Base-by-base conservation (phyloP, 345 rosid species). In the Aquilaria malaccensis region DNA sequence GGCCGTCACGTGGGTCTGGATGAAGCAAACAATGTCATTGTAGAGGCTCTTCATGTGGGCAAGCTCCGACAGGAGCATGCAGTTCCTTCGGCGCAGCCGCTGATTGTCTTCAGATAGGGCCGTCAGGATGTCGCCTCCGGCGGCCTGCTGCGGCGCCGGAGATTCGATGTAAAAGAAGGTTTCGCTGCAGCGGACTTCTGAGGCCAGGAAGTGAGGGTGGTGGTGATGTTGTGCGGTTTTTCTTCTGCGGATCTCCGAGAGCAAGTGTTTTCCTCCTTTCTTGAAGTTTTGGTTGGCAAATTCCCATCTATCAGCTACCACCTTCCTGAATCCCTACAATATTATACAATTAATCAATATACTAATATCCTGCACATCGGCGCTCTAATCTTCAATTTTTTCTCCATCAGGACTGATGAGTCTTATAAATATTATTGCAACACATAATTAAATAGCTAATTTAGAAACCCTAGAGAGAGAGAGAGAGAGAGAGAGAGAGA, bases 291-390 rank as follows among this genome's bases (percentile, higher is more conserved):
- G 85, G 52, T 85, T 85, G 0, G 82, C 87, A 62, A 85, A 85
- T 73, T 85, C 91, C 91, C 91, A 85, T 76, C 87, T 74, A 15
- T 82, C 85, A 11, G 87, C 76, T 0, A 78, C 81, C 33, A 80
- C 68, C 66, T 85, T 82, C 76, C 73, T 85, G 55, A 85, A 85
- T 58, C 87, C 91, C 91, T 84, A 37, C 22, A 22, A 22, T 22
- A 22, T 22, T 22, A 22, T 22, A 22, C 22, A 22, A 22, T 22
- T 22, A 22, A 22, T 22, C 22, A 22, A 22, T 22, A 22, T 22
- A 22, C 22, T 22, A 22, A 22, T 22, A 22, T 22, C 22, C 22
- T 22, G 22, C 22, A 22, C 22, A 22, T 22, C 22, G 22, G 22
- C 22, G 22, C 22, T 22, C 22, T 22, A 22, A 22, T 22, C 22